Conservation (phyloP, 2,329 filamentous ascomycete genomes). For the Fusarium haematococcum region DNA sequence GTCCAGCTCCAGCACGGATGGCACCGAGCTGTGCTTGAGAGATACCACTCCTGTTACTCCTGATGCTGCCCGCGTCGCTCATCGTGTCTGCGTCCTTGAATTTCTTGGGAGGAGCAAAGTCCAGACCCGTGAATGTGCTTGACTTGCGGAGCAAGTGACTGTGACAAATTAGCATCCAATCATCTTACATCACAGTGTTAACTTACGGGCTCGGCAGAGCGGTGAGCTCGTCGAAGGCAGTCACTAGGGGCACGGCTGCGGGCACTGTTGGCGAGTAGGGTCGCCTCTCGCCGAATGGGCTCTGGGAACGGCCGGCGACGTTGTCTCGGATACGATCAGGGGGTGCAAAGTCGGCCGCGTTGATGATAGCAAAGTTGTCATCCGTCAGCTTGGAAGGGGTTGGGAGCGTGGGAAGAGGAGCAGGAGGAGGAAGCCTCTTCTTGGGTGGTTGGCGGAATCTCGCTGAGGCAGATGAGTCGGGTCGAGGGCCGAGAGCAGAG, state of each 20-base stretch:
- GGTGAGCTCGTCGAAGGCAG: conserved; percentile 87
- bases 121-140: conserved; percentile 80
- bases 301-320: conserved; percentile 75
- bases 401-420: conserved; percentile 79
- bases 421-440: conserved; percentile 74
- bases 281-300: conserved; percentile 71
- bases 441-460: conserved; percentile 54
- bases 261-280: conserved; percentile 82
- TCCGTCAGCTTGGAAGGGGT: conserved; percentile 88
- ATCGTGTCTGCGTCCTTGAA: conserved; percentile 72
- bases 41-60: conserved; percentile 77
- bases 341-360: conserved; percentile 87
- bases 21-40: conserved; percentile 76
- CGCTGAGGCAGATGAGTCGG: conserved; percentile 74
- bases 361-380: conserved; percentile 77
- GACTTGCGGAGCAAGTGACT: conserved; percentile 82
- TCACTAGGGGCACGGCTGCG: conserved; percentile 81
- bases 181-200: not conserved
- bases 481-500: conserved; percentile 63
- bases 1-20: conserved; percentile 85
- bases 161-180: conserved; percentile 41
- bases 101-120: conserved; percentile 83
- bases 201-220: conserved; percentile 92
- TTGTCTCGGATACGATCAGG: conserved; percentile 75
- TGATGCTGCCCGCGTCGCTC: conserved; percentile 76